Evolutionary conservation across 306 rosid genomes (phyloP).

Genomic region (Prunus salicina): DNA sequence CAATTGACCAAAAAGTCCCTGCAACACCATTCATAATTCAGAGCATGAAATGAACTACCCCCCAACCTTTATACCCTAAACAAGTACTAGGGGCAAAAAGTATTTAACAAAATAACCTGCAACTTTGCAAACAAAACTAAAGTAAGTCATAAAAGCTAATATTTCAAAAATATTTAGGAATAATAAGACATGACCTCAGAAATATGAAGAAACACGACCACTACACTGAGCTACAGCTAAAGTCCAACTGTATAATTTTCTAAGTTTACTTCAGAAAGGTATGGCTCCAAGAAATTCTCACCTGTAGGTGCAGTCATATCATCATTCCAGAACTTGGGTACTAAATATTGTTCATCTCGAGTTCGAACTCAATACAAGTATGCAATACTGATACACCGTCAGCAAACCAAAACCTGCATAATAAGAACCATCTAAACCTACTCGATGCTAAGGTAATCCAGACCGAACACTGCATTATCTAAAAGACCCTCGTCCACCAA

Average conservation of each 20-base stretch:
- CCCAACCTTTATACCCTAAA: constrained; percentile 38
- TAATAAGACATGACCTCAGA: not conserved
- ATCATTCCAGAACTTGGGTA: constrained; percentile 13
- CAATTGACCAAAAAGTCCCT: constrained; percentile 39
- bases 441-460: constrained; percentile 32
- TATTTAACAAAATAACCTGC: not conserved
- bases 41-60: constrained; percentile 42
- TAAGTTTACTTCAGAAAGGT: not conserved
- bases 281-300: constrained; percentile 34
- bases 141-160: not conserved
- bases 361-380: constrained; percentile 25
- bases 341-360: constrained; percentile 23
- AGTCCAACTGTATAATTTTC: not conserved
- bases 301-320: constrained; percentile 33
- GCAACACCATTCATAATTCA: constrained; percentile 52
- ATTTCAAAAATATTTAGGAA: not conserved
- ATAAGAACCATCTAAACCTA: constrained; percentile 57
- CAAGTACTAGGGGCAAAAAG: constrained; percentile 27
- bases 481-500: not conserved
- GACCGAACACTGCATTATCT: not conserved
- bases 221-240: not conserved
- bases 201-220: not conserved
- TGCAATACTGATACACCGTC: constrained; percentile 37
- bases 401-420: constrained; percentile 60
- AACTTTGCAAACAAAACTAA: not conserved